phyloP scores from a whole-genome alignment of 768 basidiomycete species.

The Mycena polygramma region DNA sequence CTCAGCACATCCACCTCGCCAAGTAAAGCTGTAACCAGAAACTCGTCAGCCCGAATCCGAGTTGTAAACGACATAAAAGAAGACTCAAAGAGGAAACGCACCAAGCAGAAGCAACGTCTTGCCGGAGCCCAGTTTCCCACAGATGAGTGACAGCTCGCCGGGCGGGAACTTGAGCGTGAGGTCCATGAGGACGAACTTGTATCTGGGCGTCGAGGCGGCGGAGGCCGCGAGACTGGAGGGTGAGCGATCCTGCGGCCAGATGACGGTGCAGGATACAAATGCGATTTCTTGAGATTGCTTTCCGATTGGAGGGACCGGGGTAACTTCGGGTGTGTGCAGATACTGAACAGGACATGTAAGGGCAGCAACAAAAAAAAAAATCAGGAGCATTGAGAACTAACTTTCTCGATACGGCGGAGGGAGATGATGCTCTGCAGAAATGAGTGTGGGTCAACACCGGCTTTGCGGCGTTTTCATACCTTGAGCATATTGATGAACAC shows the following conservation, averaged over 20 bases:
- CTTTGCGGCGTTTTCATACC: background rate
- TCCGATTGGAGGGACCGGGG: conserved; percentile 67
- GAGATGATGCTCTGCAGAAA: conserved; percentile 82
- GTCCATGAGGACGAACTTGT: conserved; percentile 83
- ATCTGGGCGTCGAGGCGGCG: conserved; percentile 75
- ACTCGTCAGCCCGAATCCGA: too few relatives aligned
- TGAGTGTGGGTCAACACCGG: background rate
- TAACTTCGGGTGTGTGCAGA: conserved; percentile 78
- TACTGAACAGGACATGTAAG: conserved; percentile 59
- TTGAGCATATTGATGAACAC: conserved; percentile 86
- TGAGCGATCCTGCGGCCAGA: conserved; percentile 87
- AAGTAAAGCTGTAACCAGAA: conserved; percentile 69
- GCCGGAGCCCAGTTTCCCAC: conserved; percentile 91
- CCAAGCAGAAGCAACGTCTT: conserved; percentile 86
- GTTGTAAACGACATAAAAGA: too few relatives aligned
- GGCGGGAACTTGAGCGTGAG: conserved; percentile 81
- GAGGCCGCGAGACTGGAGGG: conserved; percentile 61
- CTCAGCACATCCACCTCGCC: conserved; percentile 89
- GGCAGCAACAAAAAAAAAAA: too few relatives aligned
- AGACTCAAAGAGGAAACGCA: conserved; percentile 37
- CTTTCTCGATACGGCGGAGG: conserved; percentile 85
- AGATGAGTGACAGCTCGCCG: conserved; percentile 86
- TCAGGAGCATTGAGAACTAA: background rate
- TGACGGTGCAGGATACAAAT: conserved; percentile 87
- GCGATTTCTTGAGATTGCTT: conserved; percentile 71